Evolutionary conservation across 2,329 filamentous ascomycete species (phyloP), one percentile per base, ranked within the genome.

Genomic region (Cladosporium sp.): DNA sequence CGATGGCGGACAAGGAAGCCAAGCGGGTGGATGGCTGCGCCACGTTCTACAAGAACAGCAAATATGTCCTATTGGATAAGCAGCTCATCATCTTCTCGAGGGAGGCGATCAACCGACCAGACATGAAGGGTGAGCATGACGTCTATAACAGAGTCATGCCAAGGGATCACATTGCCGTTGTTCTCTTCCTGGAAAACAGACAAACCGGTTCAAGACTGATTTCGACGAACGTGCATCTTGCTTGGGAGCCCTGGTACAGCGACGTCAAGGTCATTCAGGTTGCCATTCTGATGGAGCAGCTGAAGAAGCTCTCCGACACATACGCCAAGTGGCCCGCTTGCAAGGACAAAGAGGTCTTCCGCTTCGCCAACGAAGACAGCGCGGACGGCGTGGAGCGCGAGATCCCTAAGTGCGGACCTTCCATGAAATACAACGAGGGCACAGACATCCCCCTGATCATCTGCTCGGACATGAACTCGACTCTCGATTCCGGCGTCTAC

Each of bases 71-170:
- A 53, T 80, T 99, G 19, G 92, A 97, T 73, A 96, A 96, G 74
- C 88, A 95, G 65, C 75, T 96, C 56, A 86, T 99, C 63, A 90
- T 96, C 69, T 96, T 96, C 66, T 85, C 88, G 32, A 86, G 89
- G 53, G 88, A 89, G 51, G 92, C 92, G 58, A 96, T 99, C 70
- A 93, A 95, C 66, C 80, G 93, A 58, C 89, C 91, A 2, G 93
- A 97, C 67, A 96, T 96, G 83, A 97, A 97, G 73, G 89, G 91
- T 51, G 89, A 95, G 63, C 89, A 95, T 65, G 93, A 99, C 63
- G 92, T 97, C 51, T 97, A 96, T 79, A 99, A 99, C 68, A 87
- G 93, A 22, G 87, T 99, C 54, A 97, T 96, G 93, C 91, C 92
- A 54, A 89, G 93, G 72, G 93, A 99, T 76, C 92, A 97, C 67